Base-by-base conservation (phyloP, 176 grass and related monocot species). In the Thinopyrum elongatum region DNA sequence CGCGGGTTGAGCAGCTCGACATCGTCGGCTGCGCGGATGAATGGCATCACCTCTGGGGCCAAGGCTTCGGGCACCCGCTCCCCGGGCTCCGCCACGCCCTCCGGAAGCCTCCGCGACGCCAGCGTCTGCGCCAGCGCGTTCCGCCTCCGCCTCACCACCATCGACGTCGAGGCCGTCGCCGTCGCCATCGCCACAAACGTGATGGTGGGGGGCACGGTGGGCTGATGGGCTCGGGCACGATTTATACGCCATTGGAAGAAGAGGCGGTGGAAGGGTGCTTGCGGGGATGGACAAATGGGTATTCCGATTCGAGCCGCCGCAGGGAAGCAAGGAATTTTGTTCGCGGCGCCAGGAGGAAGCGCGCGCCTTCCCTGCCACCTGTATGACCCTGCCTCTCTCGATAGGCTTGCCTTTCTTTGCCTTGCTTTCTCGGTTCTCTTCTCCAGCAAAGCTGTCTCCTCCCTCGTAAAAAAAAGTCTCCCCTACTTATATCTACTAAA, bases 11-110 rank as follows among this genome's bases (percentile, higher is more conserved):
- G 12, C 55, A 19, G 84, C 89, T 90, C 84, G 65, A 87, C 33
- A 74, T 79, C 84, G 74, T 90, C 89, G 31, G 89, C 89, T 58
- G 89, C 89, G 84, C 89, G 80, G 57, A 90, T 14, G 80, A 90
- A 90, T 68, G 89, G 89, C 89, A 83, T 83, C 74, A 90, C 84
- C 57, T 66, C 80, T 44, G 84, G 89, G 14, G 89, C 89, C 41
- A 90, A 42, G 80, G 84, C 55, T 21, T 30, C 84, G 55, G 89
- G 89, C 42, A 90, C 89, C 73, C 31, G 84, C 80, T 83, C 74
- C 30, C 84, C 84, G 15, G 80, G 25, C 13, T 79, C 84, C 42
- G 80, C 80, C 25, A 73, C 80, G 7, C 79, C 80, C 80, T 33
- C 74, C 58, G 80, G 84, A 33, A 90, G 65, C 84, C 89, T 83